Base-by-base conservation (phyloP, 1,284 basidiomycete species). In the Neolentinus lepideus region DNA sequence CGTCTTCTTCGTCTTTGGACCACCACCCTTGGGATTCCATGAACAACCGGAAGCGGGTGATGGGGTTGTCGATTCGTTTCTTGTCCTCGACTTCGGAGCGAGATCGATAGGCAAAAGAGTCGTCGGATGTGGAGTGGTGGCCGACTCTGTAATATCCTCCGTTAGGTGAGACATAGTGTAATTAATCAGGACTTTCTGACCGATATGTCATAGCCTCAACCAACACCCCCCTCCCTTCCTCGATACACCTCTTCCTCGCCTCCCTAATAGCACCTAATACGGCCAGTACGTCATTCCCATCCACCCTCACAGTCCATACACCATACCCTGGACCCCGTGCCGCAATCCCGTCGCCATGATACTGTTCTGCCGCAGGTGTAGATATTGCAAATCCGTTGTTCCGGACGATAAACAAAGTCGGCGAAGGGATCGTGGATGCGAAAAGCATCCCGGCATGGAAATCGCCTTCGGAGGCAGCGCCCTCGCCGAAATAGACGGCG, bases 341-440 rank as follows among this genome's bases (percentile, higher is more conserved):
- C 1, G 93, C 93, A 62, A 96, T 94, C n/a, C 94, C 93, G 69
- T 96, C 94, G 1, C 94, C 94, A 56, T 88, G 80, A 69, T 85
- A 98, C 67, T 98, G 94, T 69, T 98, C 92, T 0, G 85, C 78
- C 9, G 88, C 82, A 0, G 94, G 94, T 0, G 94, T 98, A 36
- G 92, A 96, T 67, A 98, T 98, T 26, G 94, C 94, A 65, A 97
- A 97, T 0, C 94, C 92, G 64, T 92, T 92, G 66, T 92, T 94
- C 27, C 89, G 81, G n/a, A 79, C 86, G 58, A 92, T 79, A 69
- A 83, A 90, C 19, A 91, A 68, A 25, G 85, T 83, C 3, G 90
- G 89, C 3, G 83, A 79, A 0, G 87, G 83, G 45, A 90, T 74
- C 0, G 88, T 90, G 2, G 89, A 90, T 25, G 87, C 86, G 54